phyloP scores from a whole-genome alignment of 495 filamentous ascomycete genomes.

The Aspergillus mulundensis region DNA sequence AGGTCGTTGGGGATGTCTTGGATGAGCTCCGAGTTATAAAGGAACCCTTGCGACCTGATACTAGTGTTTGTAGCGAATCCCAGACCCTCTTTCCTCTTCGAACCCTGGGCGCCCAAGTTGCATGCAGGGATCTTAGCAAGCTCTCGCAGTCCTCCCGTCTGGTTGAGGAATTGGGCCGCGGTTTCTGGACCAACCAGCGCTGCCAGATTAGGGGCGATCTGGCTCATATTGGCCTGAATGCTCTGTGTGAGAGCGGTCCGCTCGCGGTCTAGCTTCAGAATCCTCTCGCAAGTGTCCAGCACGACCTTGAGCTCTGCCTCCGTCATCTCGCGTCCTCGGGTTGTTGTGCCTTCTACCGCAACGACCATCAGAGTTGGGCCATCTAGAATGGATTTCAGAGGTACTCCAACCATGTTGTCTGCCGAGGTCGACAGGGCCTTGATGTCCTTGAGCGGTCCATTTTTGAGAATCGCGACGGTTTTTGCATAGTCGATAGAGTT shows the following conservation, averaged over 20 bases:
- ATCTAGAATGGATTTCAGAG: constrained; percentile 76
- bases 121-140: constrained; percentile 90
- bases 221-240: constrained; percentile 94
- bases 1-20: constrained; percentile 77
- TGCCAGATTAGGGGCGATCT: constrained; percentile 95
- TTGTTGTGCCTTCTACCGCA: constrained; percentile 90
- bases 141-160: constrained; percentile 80
- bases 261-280: constrained; percentile 78
- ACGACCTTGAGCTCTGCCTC: constrained; percentile 71
- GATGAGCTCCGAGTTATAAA: constrained; percentile 88
- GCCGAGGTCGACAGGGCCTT: constrained; percentile 63
- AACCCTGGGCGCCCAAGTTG: constrained; percentile 85
- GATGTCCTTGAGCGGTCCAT: constrained; percentile 88
- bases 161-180: constrained; percentile 93
- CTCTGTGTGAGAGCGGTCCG: constrained; percentile 87
- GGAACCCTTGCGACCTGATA: constrained; percentile 85
- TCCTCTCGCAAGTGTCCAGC: constrained; percentile 78
- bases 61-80: constrained; percentile 94
- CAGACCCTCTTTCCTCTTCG: constrained; percentile 74
- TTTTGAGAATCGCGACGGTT: constrained; percentile 87
- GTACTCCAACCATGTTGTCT: constrained; percentile 69
- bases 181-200: constrained; percentile 90
- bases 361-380: constrained; percentile 92
- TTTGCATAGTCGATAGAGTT: constrained; percentile 95
- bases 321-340: constrained; percentile 71